Evolutionary conservation across 371 early-diverging fungal species (phyloP), one percentile per base, ranked within the genome.

Genomic region (Mucor circinelloides): DNA sequence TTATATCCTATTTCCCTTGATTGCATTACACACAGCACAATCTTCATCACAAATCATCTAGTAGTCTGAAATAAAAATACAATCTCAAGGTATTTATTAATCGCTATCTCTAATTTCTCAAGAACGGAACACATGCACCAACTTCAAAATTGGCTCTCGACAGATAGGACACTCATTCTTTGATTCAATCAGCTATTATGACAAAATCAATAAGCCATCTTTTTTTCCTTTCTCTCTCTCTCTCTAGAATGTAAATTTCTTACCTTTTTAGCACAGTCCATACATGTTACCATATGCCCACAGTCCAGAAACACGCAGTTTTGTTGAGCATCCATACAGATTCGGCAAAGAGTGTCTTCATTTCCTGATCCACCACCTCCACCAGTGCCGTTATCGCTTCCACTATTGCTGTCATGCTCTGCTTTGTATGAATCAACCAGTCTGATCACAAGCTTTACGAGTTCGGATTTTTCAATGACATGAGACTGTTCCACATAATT

Each of bases 161-260:
- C 90, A 89, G 61, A 89, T 86, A 12, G 90, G 90, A 63, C 90
- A 89, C 61, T 88, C 86, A 38, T 85, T 83, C 36, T 80, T 78
- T 17, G 72, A 68, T 25, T 77, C 76, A 38, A 86, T 78, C 25
- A 89, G 60, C 83, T 83, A 66, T n/a, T 13, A 56, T 12, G 64
- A 1, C 19, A 58, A 6, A 38, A 32, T 31, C n/a, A 17, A 56
- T 19, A 10, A 6, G 44, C 13, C 25, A n/a, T 7, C 21, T 34
- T 25, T 60, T 32, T 42, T 60, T 32, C 34, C 59, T 40, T 2
- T 64, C 3, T 31, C 0, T 40, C 17, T 50, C 36, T 42, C 9
- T 46, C 10, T 46, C 13, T 38, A 3, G n/a, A 10, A n/a, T 17
- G 15, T 10, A 46, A 1, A 12, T 30, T 15, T 21, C 55, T 73